Percentiles rank a stretch among this genome's conserved stretches.
phyloP scores from a whole-genome alignment of 2,329 filamentous ascomycete genomes.

The Pseudopithomyces maydicus region DNA sequence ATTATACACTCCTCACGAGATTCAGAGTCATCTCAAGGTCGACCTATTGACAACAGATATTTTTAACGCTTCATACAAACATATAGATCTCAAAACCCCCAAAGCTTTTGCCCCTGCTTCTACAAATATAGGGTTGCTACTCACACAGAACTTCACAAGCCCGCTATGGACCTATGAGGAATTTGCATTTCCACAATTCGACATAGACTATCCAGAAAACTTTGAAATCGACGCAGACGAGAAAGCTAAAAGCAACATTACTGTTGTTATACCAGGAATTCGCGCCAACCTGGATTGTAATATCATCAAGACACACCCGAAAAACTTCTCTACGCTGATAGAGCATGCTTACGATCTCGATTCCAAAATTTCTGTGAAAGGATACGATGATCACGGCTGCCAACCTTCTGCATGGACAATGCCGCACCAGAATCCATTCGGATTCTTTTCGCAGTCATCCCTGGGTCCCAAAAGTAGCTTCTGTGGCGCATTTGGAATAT shows the following conservation, averaged over 20 bases:
- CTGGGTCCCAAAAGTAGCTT: background rate
- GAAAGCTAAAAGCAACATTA: background rate
- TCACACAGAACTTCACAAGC: background rate
- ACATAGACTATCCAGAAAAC: background rate
- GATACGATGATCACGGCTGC: background rate
- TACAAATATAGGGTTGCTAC: background rate
- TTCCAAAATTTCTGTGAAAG: background rate
- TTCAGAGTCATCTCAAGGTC: background rate
- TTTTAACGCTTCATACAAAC: background rate
- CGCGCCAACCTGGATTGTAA: background rate
- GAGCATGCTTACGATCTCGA: background rate
- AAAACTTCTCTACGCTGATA: background rate
- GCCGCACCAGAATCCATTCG: background rate
- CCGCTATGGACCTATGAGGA: background rate
- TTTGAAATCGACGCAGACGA: background rate
- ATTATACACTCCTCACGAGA: background rate
- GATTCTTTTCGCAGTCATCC: background rate
- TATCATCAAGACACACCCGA: background rate
- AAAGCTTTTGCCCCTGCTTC: background rate
- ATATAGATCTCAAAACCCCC: background rate
- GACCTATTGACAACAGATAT: background rate
- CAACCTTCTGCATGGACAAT: background rate
- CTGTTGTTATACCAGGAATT: background rate
- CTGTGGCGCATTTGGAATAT: background rate
- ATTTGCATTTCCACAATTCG: background rate